Evolutionary conservation across 2,329 filamentous ascomycete genomes (phyloP).

Genomic region (Scorias spongiosa): DNA sequence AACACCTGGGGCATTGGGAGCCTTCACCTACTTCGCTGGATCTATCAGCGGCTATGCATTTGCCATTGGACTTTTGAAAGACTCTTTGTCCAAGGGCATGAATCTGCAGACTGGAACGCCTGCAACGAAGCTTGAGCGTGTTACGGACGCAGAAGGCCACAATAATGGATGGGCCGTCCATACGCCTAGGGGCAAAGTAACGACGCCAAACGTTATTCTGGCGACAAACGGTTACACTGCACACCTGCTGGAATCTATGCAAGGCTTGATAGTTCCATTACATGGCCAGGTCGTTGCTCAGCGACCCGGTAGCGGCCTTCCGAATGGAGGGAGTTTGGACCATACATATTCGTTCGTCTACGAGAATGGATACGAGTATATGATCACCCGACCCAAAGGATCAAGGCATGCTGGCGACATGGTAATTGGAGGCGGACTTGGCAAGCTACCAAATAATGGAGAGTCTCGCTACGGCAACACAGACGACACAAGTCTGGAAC

Average conservation of each 20-base stretch:
- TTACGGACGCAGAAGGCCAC: background rate
- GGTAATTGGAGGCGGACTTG: conserved; percentile 46
- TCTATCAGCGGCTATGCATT: conserved; percentile 28
- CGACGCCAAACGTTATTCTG: conserved; percentile 11
- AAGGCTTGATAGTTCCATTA: conserved; percentile 22
- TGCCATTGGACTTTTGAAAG: conserved; percentile 30
- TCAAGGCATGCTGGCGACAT: conserved; percentile 35
- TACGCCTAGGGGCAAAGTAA: conserved; percentile 14
- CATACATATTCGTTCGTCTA: conserved; percentile 49
- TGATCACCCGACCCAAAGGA: conserved; percentile 42
- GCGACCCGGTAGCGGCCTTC: conserved; percentile 19
- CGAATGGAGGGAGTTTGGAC: conserved; percentile 23
- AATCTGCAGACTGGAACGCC: conserved; percentile 41
- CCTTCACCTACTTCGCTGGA: conserved; percentile 32
- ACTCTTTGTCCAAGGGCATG: conserved; percentile 28
- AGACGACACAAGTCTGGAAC: conserved; percentile 39
- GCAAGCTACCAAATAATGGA: conserved; percentile 26
- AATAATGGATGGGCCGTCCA: conserved; percentile 6
- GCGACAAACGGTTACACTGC: conserved; percentile 17
- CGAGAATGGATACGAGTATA: conserved; percentile 48
- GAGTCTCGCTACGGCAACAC: conserved; percentile 38
- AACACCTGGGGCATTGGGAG: conserved; percentile 25
- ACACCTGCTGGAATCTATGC: conserved; percentile 10
- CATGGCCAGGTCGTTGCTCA: conserved; percentile 27
- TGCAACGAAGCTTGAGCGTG: conserved; percentile 12